Conservation (phyloP, 1,284 basidiomycete species). For the Trichosporon ovoides region DNA sequence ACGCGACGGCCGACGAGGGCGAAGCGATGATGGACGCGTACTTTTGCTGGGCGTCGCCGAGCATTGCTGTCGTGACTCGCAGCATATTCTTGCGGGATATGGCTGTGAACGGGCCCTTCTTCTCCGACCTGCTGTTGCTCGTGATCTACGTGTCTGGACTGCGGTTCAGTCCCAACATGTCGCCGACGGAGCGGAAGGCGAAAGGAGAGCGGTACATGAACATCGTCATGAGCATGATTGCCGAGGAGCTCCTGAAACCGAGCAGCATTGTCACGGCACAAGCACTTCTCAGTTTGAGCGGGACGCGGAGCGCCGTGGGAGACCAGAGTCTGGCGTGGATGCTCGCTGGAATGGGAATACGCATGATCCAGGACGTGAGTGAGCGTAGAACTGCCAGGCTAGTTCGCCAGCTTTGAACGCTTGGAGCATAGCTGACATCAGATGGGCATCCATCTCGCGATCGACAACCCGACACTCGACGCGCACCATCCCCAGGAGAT, state of each 20-base stretch:
- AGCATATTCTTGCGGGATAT: slow-evolving; percentile 25
- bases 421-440: slow-evolving; percentile 1
- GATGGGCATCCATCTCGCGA: slow-evolving; percentile 26
- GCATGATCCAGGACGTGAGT: slow-evolving; percentile 27
- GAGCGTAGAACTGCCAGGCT: too few relatives aligned
- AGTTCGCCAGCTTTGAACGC: too few relatives aligned
- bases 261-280: slow-evolving; percentile 18
- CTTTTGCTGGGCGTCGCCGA: slow-evolving; percentile 23
- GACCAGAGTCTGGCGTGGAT: slow-evolving; percentile 26
- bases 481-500: slow-evolving; percentile 21
- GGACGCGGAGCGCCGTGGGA: slow-evolving; percentile 21
- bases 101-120: slow-evolving; percentile 24
- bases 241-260: slow-evolving; percentile 20
- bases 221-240: slow-evolving; percentile 21
- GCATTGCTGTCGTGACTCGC: slow-evolving; percentile 17
- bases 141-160: slow-evolving; percentile 22
- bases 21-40: slow-evolving; percentile 22
- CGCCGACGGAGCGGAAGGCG: slow-evolving; percentile 17
- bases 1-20: slow-evolving; percentile 23
- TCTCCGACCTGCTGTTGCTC: slow-evolving; percentile 22
- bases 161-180: slow-evolving; percentile 22
- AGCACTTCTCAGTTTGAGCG: slow-evolving; percentile 20
- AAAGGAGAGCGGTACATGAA: slow-evolving; percentile 19
- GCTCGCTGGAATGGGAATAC: slow-evolving; percentile 24
- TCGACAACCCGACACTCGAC: slow-evolving; percentile 22